Evolutionary conservation across 495 filamentous ascomycete genomes (phyloP).

Genomic region (Xylaria telfairii): DNA sequence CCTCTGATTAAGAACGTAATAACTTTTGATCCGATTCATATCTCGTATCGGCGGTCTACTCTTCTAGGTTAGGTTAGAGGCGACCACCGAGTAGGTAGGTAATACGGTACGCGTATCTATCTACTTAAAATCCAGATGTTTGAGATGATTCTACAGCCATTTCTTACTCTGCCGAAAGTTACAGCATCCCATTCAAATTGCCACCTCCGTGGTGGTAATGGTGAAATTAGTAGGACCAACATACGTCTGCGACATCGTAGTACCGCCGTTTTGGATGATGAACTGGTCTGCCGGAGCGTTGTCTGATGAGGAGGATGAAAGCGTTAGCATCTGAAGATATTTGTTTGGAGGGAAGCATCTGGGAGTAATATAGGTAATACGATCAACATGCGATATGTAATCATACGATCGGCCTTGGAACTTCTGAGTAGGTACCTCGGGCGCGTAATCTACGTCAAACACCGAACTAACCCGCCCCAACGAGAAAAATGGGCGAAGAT

Average conservation of each 20-base stretch:
- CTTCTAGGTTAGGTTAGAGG: neutral
- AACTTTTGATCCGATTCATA: neutral
- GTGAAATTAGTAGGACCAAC: conserved; percentile 15
- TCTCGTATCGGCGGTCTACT: neutral
- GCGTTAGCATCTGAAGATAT: neutral
- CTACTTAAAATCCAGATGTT: neutral
- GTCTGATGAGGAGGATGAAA: neutral
- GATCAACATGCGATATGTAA: neutral
- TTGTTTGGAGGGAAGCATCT: neutral
- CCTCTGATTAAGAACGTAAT: neutral
- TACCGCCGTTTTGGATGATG: neutral
- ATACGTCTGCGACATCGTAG: neutral
- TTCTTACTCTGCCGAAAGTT: neutral
- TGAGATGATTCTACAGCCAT: neutral
- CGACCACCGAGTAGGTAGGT: neutral
- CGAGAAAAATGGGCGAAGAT: neutral
- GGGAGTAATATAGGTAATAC: neutral
- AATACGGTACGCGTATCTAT: neutral
- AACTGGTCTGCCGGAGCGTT: conserved; percentile 13
- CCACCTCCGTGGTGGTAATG: conserved; percentile 1
- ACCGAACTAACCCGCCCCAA: neutral
- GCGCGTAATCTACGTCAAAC: neutral
- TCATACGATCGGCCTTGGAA: neutral
- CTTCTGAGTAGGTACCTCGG: neutral
- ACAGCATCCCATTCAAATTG: neutral